Evolutionary conservation across 139 green algal genomes (phyloP), one percentile per base, ranked within the genome.

Genomic region (Chlorokybus atmophyticus): DNA sequence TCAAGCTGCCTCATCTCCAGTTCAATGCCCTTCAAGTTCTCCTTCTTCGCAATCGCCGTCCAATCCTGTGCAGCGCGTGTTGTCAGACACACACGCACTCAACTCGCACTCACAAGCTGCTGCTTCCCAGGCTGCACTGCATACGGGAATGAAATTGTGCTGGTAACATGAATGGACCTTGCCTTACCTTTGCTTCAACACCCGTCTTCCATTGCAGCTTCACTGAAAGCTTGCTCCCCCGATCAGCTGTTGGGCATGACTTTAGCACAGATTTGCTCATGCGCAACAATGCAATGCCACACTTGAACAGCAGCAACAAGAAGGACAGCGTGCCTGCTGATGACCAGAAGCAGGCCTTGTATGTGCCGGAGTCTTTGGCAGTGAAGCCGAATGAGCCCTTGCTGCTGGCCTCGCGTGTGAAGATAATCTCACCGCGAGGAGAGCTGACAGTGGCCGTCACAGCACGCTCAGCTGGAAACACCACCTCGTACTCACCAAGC

Each of bases 61-160:
- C 84, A 93, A 62, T 93, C 77, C 5, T 68, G 59, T 7, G 6
- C 5, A 44, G 35, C 10, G 35, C 35, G 35, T 44, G n/a, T n/a
- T n/a, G n/a, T n/a, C n/a, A n/a, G n/a, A n/a, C n/a, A n/a, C n/a
- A n/a, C n/a, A n/a, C n/a, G n/a, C n/a, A n/a, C n/a, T n/a, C n/a
- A n/a, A n/a, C n/a, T n/a, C n/a, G n/a, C n/a, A n/a, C n/a, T n/a
- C n/a, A n/a, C n/a, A n/a, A n/a, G n/a, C n/a, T n/a, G n/a, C n/a
- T 19, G 62, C 71, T 48, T 87, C 77, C 87, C 87, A 95, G 64
- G 94, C n/a, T n/a, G n/a, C n/a, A n/a, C n/a, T n/a, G n/a, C n/a
- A n/a, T n/a, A n/a, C n/a, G n/a, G n/a, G n/a, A n/a, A n/a, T n/a
- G n/a, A n/a, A n/a, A n/a, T n/a, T n/a, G n/a, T n/a, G n/a, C n/a